phyloP scores from a whole-genome alignment of 192 early-diverging fungal genomes.

The Backusella parvicylindrica region DNA sequence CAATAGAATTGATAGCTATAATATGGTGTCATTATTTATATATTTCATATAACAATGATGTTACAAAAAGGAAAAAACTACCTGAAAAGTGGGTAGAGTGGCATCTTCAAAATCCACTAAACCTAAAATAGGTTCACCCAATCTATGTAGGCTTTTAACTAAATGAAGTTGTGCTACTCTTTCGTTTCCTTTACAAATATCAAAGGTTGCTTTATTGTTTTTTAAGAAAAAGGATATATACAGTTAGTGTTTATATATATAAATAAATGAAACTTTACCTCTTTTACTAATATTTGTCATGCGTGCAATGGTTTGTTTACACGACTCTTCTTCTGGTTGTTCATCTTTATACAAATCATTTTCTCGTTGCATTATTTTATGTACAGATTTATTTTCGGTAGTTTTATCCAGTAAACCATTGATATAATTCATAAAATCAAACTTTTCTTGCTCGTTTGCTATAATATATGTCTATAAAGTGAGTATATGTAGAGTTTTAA shows the following conservation, averaged over 20 bases:
- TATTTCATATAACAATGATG: too few relatives aligned
- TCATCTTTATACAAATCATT: conserved; percentile 46
- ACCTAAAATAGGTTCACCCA: conserved; percentile 71
- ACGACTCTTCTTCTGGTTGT: conserved; percentile 17
- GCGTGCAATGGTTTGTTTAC: conserved; percentile 31
- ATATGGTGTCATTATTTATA: not conserved
- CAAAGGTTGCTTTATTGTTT: conserved; percentile 55
- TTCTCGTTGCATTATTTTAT: conserved; percentile 48
- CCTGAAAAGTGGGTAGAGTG: conserved; percentile 71
- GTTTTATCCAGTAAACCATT: conserved; percentile 32
- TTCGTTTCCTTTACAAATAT: conserved; percentile 82
- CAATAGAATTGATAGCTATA: conserved; percentile 65
- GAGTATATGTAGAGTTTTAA: not conserved
- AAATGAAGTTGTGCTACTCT: conserved; percentile 68
- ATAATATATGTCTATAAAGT: conserved; percentile 10
- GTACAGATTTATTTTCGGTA: conserved; percentile 1
- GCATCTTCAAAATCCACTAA: conserved; percentile 61
- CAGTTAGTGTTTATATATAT: not conserved
- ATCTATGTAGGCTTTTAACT: conserved; percentile 55
- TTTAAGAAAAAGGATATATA: not conserved
- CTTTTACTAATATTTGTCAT: conserved; percentile 32
- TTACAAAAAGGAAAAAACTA: conserved; percentile 12
- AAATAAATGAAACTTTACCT: conserved; percentile 8
- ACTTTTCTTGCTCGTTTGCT: not conserved
- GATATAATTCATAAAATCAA: conserved; percentile 47